Evolutionary conservation across 805 yeast species (phyloP).

Genomic region (Ogataea dorogensis): DNA sequence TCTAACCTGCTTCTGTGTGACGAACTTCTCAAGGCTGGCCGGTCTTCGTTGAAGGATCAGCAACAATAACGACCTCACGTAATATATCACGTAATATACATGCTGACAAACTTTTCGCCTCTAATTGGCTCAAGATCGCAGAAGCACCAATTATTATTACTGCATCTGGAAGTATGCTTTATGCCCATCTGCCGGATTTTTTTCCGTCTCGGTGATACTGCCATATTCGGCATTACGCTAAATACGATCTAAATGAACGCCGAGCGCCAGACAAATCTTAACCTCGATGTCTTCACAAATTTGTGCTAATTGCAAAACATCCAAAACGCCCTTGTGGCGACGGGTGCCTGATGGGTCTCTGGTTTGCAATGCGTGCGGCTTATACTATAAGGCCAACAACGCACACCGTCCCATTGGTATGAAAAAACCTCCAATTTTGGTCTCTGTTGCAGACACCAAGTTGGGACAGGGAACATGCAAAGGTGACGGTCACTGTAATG

Average conservation of each 20-base stretch:
- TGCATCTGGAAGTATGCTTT: neutral
- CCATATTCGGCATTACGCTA: too few species aligned
- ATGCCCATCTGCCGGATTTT: neutral
- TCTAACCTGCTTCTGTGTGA: slow-evolving; percentile 91
- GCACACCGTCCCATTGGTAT: slow-evolving; percentile 65
- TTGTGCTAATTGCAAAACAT: slow-evolving; percentile 55
- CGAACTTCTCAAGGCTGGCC: slow-evolving; percentile 94
- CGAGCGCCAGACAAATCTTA: neutral
- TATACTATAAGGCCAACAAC: slow-evolving; percentile 55
- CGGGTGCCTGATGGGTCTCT: slow-evolving; percentile 55
- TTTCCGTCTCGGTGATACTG: neutral
- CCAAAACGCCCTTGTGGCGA: slow-evolving; percentile 59
- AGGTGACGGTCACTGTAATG: slow-evolving; percentile 80
- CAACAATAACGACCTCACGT: slow-evolving; percentile 14
- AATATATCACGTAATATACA: slow-evolving; percentile 5
- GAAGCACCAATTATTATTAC: neutral
- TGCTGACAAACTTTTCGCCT: slow-evolving; percentile 1
- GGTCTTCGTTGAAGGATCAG: slow-evolving; percentile 72
- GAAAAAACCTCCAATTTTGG: slow-evolving; percentile 55
- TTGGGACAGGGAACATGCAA: slow-evolving; percentile 53
- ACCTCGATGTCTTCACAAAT: slow-evolving; percentile 29
- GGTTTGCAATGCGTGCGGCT: slow-evolving; percentile 60
- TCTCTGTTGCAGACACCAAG: slow-evolving; percentile 39
- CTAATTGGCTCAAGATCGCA: slow-evolving; percentile 1
- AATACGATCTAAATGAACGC: too few species aligned